Base-by-base conservation (phyloP, 805 yeast species). In the Ogataea chonburiensis region DNA sequence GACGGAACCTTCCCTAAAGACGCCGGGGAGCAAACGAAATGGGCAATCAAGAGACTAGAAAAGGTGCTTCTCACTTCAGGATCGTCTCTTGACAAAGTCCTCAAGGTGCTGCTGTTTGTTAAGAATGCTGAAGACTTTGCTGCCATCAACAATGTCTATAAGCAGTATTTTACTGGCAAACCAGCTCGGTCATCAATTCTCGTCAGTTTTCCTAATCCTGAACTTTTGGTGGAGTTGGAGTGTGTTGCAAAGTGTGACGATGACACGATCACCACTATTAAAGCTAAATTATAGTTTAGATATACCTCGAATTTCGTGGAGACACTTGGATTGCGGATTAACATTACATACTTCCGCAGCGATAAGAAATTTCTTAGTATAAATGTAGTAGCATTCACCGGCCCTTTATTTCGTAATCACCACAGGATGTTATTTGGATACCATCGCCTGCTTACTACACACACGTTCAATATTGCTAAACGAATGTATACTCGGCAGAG, bases 161-260 rank as follows among this genome's bases (percentile, higher is more conserved):
- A 58, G 12, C 60, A 67, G 40, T 60, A 64, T 48, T 70, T 76
- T 58, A 63, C 67, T 2, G 58, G 61, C 26, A 61, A 63, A 44
- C 81, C 81, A 14, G 75, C 77, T 5, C 66, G 81, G 61, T 66
- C 73, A 28, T 70, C 77, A 49, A 60, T 75, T 26, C 61, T 71
- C 31, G 78, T 70, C 22, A 67, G 60, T 5, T 75, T 75, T 59
- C 76, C 77, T 52, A 68, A 73, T 50, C 63, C 70, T 7, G 47
- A 60, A 11, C 44, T 75, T 35, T 66, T 70, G 45, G 71, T 76
- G 28, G 81, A 76, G 50, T 50, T 75, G 33, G 80, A 75, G 49
- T 67, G 70, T 33, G 58, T 73, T 49, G 61, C 61, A 7, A 15
- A 17, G 16, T 25, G 31, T 18, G 31, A 28, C 4, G 31, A 28